Evolutionary conservation across 129 eudicot species (phyloP).

Genomic region (Apium graveolens): DNA sequence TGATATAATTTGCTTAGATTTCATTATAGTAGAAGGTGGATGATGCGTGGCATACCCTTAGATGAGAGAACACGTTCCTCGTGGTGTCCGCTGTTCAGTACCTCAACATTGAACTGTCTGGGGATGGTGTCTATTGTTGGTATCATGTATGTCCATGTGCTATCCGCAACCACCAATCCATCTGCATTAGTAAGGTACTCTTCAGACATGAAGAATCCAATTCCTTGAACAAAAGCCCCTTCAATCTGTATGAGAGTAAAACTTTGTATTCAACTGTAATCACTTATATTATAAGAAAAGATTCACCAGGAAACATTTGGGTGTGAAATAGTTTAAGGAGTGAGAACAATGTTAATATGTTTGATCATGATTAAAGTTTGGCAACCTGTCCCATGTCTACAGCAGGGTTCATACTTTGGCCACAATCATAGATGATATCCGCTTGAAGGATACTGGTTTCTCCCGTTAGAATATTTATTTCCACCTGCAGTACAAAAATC

Average conservation of each 20-base stretch:
- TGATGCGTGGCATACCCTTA: slow-evolving; percentile 40
- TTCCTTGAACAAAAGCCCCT: slow-evolving; percentile 94
- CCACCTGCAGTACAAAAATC: slow-evolving; percentile 57
- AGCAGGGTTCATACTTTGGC: slow-evolving; percentile 94
- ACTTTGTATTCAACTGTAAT: neutral
- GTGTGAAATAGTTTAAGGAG: neutral
- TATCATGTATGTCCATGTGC: slow-evolving; percentile 96
- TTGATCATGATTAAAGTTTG: neutral
- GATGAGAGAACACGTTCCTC: slow-evolving; percentile 76
- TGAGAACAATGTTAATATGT: neutral
- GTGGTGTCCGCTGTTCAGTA: slow-evolving; percentile 78
- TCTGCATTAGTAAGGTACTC: slow-evolving; percentile 61
- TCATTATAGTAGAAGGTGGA: no score
- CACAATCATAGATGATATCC: slow-evolving; percentile 83
- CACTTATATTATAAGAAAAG: neutral
- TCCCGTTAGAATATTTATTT: slow-evolving; percentile 71
- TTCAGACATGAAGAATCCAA: slow-evolving; percentile 89
- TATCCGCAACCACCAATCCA: slow-evolving; percentile 61
- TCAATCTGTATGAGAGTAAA: slow-evolving; percentile 35
- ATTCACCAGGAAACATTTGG: neutral
- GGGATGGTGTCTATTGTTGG: slow-evolving; percentile 90
- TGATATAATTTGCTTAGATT: neutral
- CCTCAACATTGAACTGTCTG: slow-evolving; percentile 56
- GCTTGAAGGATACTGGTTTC: slow-evolving; percentile 66
- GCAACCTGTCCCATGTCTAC: slow-evolving; percentile 91